phyloP scores from a whole-genome alignment of 805 yeast species.

The Limtongia smithiae region DNA sequence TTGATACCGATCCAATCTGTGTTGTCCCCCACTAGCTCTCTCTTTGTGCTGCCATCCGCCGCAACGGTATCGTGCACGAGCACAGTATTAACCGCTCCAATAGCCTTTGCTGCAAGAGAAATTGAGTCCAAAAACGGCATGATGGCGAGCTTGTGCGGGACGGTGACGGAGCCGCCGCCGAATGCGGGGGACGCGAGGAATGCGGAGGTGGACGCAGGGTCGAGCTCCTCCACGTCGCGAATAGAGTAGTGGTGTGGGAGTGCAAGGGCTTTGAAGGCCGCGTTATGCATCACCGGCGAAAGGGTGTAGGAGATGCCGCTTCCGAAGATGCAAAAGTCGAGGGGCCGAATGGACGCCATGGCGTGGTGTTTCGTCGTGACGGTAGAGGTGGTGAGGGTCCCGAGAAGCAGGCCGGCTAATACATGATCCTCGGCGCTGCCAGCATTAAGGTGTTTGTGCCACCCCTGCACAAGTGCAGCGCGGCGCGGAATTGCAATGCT shows the following conservation, averaged over 20 bases:
- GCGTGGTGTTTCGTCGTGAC: too few relatives aligned
- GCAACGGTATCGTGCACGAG: constrained; percentile 42
- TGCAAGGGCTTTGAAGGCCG: constrained; percentile 70
- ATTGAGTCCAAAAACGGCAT: constrained; percentile 62
- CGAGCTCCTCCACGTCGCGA: constrained; percentile 16
- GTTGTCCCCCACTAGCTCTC: constrained; percentile 60
- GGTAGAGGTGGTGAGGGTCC: too few relatives aligned
- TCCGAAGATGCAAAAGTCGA: constrained; percentile 39
- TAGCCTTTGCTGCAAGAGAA: constrained; percentile 69
- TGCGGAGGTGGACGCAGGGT: not conserved
- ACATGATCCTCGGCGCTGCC: too few relatives aligned
- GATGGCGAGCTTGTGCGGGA: constrained; percentile 84
- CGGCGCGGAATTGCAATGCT: too few relatives aligned
- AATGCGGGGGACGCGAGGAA: constrained; percentile 56
- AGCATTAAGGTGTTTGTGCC: too few relatives aligned
- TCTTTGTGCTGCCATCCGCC: too few relatives aligned
- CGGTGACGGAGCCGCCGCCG: constrained; percentile 95
- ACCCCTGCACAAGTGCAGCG: too few relatives aligned
- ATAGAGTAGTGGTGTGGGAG: constrained; percentile 66
- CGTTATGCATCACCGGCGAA: constrained; percentile 82
- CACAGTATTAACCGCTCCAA: constrained; percentile 94
- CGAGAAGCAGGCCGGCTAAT: too few relatives aligned
- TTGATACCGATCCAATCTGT: constrained; percentile 94
- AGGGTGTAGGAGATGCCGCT: constrained; percentile 59
- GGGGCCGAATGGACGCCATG: constrained; percentile 22